phyloP scores from a whole-genome alignment of 441 rosid species.

The Gossypium laxum region DNA sequence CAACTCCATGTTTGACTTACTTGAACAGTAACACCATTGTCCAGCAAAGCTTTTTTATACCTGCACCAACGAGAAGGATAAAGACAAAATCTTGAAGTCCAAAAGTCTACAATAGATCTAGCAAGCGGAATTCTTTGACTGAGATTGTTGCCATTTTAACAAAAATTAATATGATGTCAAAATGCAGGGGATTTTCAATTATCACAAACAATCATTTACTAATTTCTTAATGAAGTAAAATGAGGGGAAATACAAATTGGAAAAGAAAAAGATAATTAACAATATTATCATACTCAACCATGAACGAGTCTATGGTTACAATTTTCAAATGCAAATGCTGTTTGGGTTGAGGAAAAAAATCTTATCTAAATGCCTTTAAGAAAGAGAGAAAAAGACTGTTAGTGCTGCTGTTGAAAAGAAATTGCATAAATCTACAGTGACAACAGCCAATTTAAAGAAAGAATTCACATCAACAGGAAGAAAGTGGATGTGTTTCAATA shows the following conservation, averaged over 20 bases:
- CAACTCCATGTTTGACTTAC: constrained; percentile 29
- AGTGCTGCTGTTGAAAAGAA: neutral
- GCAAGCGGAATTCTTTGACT: neutral
- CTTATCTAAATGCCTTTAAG: neutral
- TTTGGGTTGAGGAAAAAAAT: neutral
- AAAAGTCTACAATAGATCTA: neutral
- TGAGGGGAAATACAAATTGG: neutral
- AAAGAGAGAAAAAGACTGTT: neutral
- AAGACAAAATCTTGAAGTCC: neutral
- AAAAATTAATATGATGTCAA: neutral
- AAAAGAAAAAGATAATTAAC: neutral
- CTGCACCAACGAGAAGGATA: constrained; percentile 33
- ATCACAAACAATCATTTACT: neutral
- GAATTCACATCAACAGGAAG: neutral
- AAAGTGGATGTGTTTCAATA: neutral
- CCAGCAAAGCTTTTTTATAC: constrained; percentile 73
- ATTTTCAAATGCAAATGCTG: neutral
- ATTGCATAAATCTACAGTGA: neutral
- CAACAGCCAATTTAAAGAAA: neutral
- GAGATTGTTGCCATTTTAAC: neutral
- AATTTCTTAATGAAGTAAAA: neutral
- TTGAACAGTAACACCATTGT: constrained; percentile 63
- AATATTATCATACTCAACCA: neutral
- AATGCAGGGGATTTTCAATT: neutral
- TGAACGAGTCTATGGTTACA: neutral